Base-by-base conservation (phyloP, 768 basidiomycete genomes). In the Rhizopogon vulgaris region DNA sequence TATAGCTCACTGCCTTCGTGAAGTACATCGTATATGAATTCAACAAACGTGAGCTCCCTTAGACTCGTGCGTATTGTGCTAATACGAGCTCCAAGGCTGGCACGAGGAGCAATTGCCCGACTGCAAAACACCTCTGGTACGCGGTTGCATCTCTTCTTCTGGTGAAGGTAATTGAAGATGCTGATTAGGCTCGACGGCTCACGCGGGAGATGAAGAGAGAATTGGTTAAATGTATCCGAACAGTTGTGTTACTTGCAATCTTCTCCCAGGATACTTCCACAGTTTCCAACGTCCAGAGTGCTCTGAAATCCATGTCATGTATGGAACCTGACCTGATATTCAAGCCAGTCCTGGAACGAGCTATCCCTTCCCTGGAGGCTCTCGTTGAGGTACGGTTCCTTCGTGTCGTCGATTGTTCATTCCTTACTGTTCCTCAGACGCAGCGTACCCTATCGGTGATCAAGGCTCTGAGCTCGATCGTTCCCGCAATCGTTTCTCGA, bases 321-420 rank as follows among this genome's bases (percentile, higher is more conserved):
- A 83, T 91, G 77, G 91, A 94, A 58, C 91, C 93, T 1, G 89
- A 91, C 63, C 73, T 95, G 18, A 84, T 94, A 57, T 71, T 94
- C 39, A 82, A 85, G 41, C 82, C 90, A 0, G 78, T 94, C 38
- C 68, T 94, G 53, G 90, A 94, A 64, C 76, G 91, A 49, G 89
- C 90, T 9, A 82, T 87, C 5, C 90, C 91, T 1, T 87, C 90
- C 1, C 69, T 96, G n/a, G 90, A 94, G 67, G 83, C 89, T 3
- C 70, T 94, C n/a, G 83, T 85, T 14, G 91, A 94, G 78, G 88
- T 85, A 57, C 40, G 75, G 59, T 22, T 10, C 18, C 3, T 32
- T 15, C 14, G 18, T 24, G 22, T 46, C 5, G 14, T 34, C 9
- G 17, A 24, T 34, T 34, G 30, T 22, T 22, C 14, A 7, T 38